Conservation (phyloP, 192 early-diverging fungal species). For the Pilobolus umbonatus region DNA sequence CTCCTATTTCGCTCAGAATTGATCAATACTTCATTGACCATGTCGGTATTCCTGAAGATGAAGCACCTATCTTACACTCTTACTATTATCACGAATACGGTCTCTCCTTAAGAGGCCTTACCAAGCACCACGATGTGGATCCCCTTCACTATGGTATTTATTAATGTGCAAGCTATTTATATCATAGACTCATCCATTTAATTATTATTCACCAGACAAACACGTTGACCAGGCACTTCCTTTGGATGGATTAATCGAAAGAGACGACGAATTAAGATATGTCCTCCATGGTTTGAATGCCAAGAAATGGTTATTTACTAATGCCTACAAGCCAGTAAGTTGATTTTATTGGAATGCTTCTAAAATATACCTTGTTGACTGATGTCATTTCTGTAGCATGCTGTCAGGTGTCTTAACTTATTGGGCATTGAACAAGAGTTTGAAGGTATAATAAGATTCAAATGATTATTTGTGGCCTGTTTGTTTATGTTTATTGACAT, state of each 20-base stretch:
- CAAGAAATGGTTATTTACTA: slow-evolving; percentile 77
- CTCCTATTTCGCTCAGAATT: slow-evolving; percentile 38
- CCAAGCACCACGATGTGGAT: slow-evolving; percentile 65
- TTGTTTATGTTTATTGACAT: slow-evolving; percentile 20
- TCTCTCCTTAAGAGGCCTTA: slow-evolving; percentile 63
- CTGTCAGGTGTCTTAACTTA: slow-evolving; percentile 55
- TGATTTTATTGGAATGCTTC: not conserved
- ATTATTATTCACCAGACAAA: slow-evolving; percentile 25
- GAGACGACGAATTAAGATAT: slow-evolving; percentile 53
- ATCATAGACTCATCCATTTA: not conserved
- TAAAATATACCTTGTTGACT: not conserved
- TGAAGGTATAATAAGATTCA: slow-evolving; percentile 40
- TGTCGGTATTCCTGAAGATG: slow-evolving; percentile 50
- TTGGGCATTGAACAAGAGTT: slow-evolving; percentile 67
- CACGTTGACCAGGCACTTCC: slow-evolving; percentile 68
- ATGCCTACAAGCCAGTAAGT: slow-evolving; percentile 60
- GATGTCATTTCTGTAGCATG: slow-evolving; percentile 45
- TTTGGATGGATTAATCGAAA: slow-evolving; percentile 55
- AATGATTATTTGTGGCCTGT: not conserved
- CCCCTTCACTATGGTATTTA: slow-evolving; percentile 54
- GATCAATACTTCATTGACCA: slow-evolving; percentile 47
- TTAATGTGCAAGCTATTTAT: not conserved
- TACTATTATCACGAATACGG: slow-evolving; percentile 68
- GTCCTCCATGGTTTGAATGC: slow-evolving; percentile 53
- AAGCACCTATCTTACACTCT: slow-evolving; percentile 27